Base-by-base conservation (phyloP, 352 stramenopile species). In the Aphanomyces cochlioides region DNA sequence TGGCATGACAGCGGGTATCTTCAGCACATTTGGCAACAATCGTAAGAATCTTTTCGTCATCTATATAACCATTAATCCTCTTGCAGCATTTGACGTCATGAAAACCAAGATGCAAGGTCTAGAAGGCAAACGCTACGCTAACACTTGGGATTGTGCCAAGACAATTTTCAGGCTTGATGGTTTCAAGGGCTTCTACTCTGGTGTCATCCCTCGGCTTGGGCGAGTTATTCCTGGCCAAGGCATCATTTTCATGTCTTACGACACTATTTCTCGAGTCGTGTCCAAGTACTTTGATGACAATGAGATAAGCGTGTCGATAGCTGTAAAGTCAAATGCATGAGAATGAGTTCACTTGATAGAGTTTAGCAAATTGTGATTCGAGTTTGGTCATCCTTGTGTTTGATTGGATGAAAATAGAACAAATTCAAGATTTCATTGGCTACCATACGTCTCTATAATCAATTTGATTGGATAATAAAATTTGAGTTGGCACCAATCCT, bases 21-120 rank as follows among this genome's bases (percentile, higher is more conserved):
- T 99, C 74, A 98, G 90, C 70, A 97, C 95, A 1, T 84, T 98
- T 47, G 93, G 95, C 77, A 99, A 98, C 79, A 98, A 98, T 79
- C 95, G 88, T 96, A 84, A 77, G 89, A 92, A 8, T 43, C 43
- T 56, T 17, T 7, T 37, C 41, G 56, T 61, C 75, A 84, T 74
- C 13, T 73, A 76, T 53, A 57, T 28, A 74, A 19, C 40, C 56
- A 37, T 13, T 70, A 6, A 73, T 57, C 6, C 67, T 64, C 13
- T 73, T 17, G 36, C 71, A 83, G 85, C 85, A 13, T 93, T 93
- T 64, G 88, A 95, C 56, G 88, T 94, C 48, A 79, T 94, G 47
- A 93, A 94, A 73, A 94, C 86, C 37, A 80, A 84, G 7, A 95
- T 95, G 88, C 86, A 94, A 72, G 83, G 87, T 7, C 71, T 92